Evolutionary conservation across 2,329 filamentous ascomycete genomes (phyloP).

Genomic region (Pseudocercospora pini-densiflorae): DNA sequence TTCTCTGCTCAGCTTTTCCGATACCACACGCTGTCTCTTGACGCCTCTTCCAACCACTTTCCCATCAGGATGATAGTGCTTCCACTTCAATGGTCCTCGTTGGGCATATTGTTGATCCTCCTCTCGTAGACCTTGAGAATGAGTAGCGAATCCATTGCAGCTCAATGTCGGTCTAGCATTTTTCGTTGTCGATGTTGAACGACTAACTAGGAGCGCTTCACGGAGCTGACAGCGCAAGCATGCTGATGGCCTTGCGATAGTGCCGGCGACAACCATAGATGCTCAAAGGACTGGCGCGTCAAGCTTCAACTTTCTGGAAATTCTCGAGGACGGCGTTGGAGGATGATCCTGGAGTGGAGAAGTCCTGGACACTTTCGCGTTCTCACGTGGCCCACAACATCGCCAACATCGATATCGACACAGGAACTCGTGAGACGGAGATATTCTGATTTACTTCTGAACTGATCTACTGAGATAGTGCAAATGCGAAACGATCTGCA

Average conservation of each 20-base stretch:
- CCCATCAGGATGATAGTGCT: conserved; percentile 23
- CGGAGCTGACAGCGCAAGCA: conserved; percentile 9
- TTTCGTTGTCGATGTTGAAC: background rate
- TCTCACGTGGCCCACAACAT: background rate
- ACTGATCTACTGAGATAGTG: no score
- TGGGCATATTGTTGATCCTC: background rate
- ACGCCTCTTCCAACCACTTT: conserved; percentile 35
- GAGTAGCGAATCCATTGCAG: conserved; percentile 5
- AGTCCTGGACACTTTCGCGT: background rate
- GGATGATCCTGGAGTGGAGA: background rate
- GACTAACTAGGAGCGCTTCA: background rate
- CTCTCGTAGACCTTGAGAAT: background rate
- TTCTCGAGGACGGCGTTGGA: background rate
- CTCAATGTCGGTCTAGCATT: background rate
- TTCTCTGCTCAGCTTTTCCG: conserved; percentile 28
- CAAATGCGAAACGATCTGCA: no score
- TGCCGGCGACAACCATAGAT: conserved; percentile 4
- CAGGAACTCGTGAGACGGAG: background rate
- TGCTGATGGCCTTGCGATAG: conserved; percentile 10
- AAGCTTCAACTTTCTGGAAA: background rate
- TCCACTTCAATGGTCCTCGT: conserved; percentile 6
- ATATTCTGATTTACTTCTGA: no score
- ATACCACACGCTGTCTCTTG: conserved; percentile 32
- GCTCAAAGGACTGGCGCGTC: background rate
- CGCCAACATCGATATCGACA: background rate